phyloP scores from a whole-genome alignment of 495 filamentous ascomycete genomes.

The Aspergillus saccharolyticus region DNA sequence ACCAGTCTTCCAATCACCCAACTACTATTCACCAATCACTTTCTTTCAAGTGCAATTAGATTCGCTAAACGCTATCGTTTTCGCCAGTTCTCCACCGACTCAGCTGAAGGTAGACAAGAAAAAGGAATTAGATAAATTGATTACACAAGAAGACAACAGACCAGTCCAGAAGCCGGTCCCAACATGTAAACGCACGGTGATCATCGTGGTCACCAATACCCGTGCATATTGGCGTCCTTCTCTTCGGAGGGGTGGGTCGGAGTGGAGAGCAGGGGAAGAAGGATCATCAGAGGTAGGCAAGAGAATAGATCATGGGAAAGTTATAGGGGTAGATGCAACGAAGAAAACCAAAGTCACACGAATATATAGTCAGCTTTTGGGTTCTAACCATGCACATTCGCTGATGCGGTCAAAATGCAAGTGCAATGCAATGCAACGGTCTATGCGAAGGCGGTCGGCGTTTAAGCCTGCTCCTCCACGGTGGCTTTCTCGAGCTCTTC shows the following conservation, averaged over 20 bases:
- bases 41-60: background rate
- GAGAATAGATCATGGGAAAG: background rate
- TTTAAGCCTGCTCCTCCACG: constrained; percentile 51
- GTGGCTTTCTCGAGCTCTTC: constrained; percentile 56
- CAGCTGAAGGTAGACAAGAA: too few species aligned
- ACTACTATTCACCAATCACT: background rate
- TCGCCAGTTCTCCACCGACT: background rate
- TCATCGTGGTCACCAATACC: constrained; percentile 8
- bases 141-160: constrained; percentile 16
- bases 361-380: constrained; percentile 9
- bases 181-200: background rate
- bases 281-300: background rate
- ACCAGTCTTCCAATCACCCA: too few species aligned
- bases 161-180: background rate
- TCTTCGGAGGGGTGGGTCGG: constrained; percentile 1
- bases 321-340: constrained; percentile 6
- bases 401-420: constrained; percentile 15
- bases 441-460: constrained; percentile 6
- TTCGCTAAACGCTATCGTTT: background rate
- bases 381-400: constrained; percentile 13
- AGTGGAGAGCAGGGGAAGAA: constrained; percentile 3
- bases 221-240: background rate
- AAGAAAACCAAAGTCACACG: constrained; percentile 3
- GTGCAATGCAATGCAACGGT: constrained; percentile 13
- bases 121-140: constrained; percentile 9